phyloP scores from a whole-genome alignment of 257 asterid species.

The Sherardia arvensis region DNA sequence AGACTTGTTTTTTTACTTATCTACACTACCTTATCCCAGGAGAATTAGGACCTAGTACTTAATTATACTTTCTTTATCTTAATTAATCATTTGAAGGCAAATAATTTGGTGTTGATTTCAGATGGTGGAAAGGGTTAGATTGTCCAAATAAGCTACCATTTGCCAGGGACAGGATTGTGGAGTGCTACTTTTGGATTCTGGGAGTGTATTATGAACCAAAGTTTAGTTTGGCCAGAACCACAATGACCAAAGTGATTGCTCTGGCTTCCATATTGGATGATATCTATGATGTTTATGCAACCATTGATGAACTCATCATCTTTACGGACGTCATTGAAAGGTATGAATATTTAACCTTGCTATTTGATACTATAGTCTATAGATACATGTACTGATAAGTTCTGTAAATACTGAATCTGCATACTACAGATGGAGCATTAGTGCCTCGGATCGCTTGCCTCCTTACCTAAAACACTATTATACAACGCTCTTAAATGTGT shows the following conservation, averaged over 20 bases:
- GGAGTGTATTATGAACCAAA: conserved; percentile 22
- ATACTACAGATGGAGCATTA: conserved; percentile 16
- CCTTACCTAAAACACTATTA: conserved; percentile 11
- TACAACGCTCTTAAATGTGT: conserved; percentile 7
- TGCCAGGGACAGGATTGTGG: conserved; percentile 27
- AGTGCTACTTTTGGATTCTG: conserved; percentile 24
- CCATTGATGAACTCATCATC: conserved; percentile 17
- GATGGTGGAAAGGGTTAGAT: conserved; percentile 34
- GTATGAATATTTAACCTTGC: not conserved
- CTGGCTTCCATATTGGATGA: conserved; percentile 22
- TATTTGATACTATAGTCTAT: too few species aligned
- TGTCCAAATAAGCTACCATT: conserved; percentile 12
- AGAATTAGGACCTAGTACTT: too few species aligned
- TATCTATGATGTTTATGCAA: conserved; percentile 9
- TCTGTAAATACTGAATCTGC: too few species aligned
- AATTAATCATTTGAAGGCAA: not conserved
- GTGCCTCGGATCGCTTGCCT: conserved; percentile 12
- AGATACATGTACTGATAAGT: too few species aligned
- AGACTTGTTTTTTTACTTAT: not conserved
- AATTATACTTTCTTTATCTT: not conserved
- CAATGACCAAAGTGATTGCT: conserved; percentile 15
- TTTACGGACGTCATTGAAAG: conserved; percentile 18
- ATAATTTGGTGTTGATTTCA: not conserved
- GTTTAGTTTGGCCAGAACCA: conserved; percentile 11
- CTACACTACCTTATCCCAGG: too few species aligned